phyloP scores from a whole-genome alignment of 129 eudicot genomes.

The Pittosporum tobira region DNA sequence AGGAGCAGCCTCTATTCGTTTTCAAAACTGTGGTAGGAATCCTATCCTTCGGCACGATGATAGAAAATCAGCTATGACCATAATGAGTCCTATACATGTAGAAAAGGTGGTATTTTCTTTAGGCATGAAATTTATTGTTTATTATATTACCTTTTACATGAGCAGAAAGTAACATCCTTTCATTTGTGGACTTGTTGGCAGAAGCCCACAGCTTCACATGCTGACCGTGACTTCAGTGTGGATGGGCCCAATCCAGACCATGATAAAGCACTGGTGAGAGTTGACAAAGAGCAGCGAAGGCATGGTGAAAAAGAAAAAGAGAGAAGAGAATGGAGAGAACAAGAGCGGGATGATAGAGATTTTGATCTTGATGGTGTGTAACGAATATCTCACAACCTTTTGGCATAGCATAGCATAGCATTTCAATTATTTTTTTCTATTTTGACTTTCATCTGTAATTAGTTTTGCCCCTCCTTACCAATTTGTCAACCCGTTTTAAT shows the following conservation, averaged over 20 bases:
- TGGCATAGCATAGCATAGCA: not conserved
- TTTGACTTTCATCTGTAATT: not conserved
- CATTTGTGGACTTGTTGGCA: constrained; percentile 15
- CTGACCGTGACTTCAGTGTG: constrained; percentile 35
- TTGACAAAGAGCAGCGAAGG: constrained; percentile 36
- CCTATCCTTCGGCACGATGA: constrained; percentile 21
- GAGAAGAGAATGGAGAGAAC: constrained; percentile 32
- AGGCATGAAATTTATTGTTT: constrained; percentile 1
- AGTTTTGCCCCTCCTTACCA: not conserved
- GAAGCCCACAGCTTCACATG: constrained; percentile 34
- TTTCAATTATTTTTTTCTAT: too few species aligned
- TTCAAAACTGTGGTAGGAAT: constrained; percentile 35
- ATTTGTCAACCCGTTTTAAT: too few species aligned
- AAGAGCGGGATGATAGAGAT: constrained; percentile 32
- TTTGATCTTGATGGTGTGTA: constrained; percentile 19
- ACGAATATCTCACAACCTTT: constrained; percentile 24
- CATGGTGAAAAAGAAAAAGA: constrained; percentile 38
- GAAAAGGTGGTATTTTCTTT: constrained; percentile 57
- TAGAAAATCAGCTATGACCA: constrained; percentile 31
- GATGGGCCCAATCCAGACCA: constrained; percentile 29
- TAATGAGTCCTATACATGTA: constrained; percentile 25
- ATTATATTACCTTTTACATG: not conserved
- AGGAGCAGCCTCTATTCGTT: constrained; percentile 24
- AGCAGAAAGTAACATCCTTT: constrained; percentile 13
- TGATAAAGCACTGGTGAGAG: constrained; percentile 27